Percentiles rank a stretch among this genome's conserved stretches.
Evolutionary conservation across 176 grass and related monocot genomes (phyloP).

Genomic region (Oryza nivara): DNA sequence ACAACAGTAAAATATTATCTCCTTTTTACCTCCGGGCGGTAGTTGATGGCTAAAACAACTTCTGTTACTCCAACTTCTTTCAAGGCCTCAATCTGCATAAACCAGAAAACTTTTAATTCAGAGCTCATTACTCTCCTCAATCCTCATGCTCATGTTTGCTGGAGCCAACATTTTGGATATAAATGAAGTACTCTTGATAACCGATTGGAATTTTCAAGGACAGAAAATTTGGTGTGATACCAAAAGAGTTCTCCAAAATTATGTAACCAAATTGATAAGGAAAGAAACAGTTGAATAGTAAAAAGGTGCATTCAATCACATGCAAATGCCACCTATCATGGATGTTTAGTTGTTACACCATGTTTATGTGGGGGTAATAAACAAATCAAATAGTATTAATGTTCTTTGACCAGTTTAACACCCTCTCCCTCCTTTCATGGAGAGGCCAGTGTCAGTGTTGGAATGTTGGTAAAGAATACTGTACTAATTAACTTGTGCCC

Average conservation of each 20-base stretch:
- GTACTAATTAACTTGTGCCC: neutral
- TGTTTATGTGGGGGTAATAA: neutral
- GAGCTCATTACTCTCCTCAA: neutral
- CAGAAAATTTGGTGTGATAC: neutral
- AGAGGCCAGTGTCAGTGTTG: neutral
- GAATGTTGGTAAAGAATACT: neutral
- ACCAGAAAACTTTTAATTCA: neutral
- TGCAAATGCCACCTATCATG: neutral
- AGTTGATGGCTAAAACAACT: conserved; percentile 92
- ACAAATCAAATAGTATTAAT: neutral
- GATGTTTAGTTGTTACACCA: neutral
- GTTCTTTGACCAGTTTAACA: neutral
- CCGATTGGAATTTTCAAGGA: neutral
- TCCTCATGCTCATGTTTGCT: neutral
- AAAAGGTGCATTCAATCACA: neutral
- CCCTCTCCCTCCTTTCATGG: neutral
- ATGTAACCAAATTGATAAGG: neutral
- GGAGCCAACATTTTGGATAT: neutral
- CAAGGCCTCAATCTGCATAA: conserved; percentile 80
- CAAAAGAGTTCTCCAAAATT: neutral
- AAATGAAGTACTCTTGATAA: conserved; percentile 9
- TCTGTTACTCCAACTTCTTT: conserved; percentile 89
- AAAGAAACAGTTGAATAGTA: neutral
- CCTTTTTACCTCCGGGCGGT: conserved; percentile 74
- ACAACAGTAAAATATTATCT: neutral